Conservation (phyloP, 73 alveolate species). For the Tetrahymena borealis region DNA sequence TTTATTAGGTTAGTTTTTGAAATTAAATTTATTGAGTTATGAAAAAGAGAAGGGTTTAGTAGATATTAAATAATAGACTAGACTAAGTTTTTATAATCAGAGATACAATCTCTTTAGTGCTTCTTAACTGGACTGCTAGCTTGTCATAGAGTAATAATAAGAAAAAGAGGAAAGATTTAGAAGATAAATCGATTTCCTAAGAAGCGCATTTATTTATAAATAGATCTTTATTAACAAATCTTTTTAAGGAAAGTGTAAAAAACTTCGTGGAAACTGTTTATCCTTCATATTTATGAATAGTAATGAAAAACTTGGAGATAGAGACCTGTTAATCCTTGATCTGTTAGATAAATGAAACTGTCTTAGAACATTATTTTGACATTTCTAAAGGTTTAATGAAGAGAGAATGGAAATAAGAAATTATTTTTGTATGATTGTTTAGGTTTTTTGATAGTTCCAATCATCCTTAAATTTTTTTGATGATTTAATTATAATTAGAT, state of each 20-base stretch:
- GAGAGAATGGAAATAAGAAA: neutral
- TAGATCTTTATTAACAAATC: neutral
- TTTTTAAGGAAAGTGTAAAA: neutral
- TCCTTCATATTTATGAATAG: neutral
- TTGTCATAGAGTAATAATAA: neutral
- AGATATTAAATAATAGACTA: neutral
- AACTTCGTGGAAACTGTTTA: neutral
- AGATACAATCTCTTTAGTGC: neutral
- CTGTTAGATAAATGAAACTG: neutral
- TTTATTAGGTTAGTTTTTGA: neutral
- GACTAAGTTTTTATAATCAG: neutral
- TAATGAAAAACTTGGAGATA: neutral
- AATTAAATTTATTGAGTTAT: neutral
- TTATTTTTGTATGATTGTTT: neutral
- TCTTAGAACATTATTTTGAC: neutral
- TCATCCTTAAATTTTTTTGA: neutral
- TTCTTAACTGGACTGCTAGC: neutral
- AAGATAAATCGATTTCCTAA: neutral
- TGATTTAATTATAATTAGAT: neutral
- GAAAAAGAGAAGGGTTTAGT: neutral
- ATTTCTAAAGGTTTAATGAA: neutral
- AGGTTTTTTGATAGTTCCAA: neutral
- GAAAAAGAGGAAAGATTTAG: neutral
- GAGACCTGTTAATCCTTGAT: neutral
- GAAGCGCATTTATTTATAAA: neutral